Evolutionary conservation across 139 green algal species (phyloP).

Genomic region (Micractinium conductrix): DNA sequence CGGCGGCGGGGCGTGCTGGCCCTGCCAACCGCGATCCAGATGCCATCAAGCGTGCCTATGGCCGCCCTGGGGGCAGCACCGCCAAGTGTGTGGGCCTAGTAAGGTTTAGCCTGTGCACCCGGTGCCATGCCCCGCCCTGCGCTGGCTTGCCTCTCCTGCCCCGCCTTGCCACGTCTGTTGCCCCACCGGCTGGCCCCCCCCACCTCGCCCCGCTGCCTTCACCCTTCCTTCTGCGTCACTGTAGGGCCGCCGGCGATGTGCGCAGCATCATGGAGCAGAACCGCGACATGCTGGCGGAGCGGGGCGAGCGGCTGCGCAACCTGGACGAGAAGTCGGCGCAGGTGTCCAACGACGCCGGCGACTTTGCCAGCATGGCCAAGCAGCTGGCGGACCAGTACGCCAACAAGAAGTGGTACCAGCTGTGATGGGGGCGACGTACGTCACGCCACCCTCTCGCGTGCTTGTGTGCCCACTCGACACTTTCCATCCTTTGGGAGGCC

Average conservation of each 20-base stretch:
- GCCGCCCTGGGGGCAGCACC: constrained; percentile 16
- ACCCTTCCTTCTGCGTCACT: neutral
- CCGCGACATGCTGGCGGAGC: constrained; percentile 45
- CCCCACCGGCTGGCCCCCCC: too few species aligned
- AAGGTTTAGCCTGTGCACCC: too few species aligned
- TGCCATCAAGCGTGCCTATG: constrained; percentile 54
- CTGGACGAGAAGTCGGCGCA: constrained; percentile 50
- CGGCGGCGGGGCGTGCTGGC: neutral
- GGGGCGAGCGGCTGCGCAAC: constrained; percentile 51
- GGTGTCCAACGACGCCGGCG: constrained; percentile 49
- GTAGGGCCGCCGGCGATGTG: constrained; percentile 1
- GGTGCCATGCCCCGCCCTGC: too few species aligned
- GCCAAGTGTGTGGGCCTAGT: neutral
- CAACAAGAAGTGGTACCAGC: constrained; percentile 64
- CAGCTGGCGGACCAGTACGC: constrained; percentile 40
- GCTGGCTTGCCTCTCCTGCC: neutral
- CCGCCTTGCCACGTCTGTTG: neutral
- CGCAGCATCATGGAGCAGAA: constrained; percentile 52
- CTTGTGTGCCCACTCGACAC: too few species aligned
- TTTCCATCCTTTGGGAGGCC: too few species aligned
- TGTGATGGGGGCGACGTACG: too few species aligned
- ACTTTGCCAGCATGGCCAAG: constrained; percentile 57
- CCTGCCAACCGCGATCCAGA: constrained; percentile 39
- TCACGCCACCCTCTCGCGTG: too few species aligned
- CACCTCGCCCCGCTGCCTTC: neutral